Conservation (phyloP, 345 rosid genomes). For the Hibiscus syriacus region DNA sequence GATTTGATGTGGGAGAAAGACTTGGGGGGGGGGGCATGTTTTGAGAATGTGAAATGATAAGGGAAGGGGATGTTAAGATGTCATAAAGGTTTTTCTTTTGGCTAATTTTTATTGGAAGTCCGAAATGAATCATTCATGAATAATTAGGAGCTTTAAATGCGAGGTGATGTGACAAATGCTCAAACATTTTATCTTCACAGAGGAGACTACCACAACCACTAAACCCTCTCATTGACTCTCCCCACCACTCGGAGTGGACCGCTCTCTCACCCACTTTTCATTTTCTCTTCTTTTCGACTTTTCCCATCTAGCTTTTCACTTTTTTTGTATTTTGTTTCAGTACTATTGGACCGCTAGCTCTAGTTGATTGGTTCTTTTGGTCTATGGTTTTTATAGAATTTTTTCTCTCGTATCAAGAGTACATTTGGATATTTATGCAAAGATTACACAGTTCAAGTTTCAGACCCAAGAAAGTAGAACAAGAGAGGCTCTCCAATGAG, state of each 20-base stretch:
- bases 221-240: neutral
- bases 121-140: slow-evolving; percentile 30
- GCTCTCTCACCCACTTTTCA: slow-evolving; percentile 4
- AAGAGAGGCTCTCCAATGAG: neutral
- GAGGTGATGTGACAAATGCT: slow-evolving; percentile 17
- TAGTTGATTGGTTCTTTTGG: neutral
- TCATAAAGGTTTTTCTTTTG: neutral
- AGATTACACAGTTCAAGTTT: neutral
- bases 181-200: slow-evolving; percentile 8
- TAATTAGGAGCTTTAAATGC: slow-evolving; percentile 31
- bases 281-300: too few relatives aligned
- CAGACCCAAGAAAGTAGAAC: neutral
- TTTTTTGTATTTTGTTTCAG: too few relatives aligned
- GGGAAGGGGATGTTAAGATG: neutral
- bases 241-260: slow-evolving; percentile 4
- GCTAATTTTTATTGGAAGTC: neutral
- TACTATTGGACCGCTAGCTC: neutral
- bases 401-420: neutral
- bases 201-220: neutral
- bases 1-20: neutral
- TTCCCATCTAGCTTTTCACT: too few relatives aligned
- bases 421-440: neutral
- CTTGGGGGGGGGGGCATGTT: too few relatives aligned
- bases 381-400: neutral
- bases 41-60: neutral